phyloP scores from a whole-genome alignment of 257 asterid genomes.

The Anisodus acutangulus region DNA sequence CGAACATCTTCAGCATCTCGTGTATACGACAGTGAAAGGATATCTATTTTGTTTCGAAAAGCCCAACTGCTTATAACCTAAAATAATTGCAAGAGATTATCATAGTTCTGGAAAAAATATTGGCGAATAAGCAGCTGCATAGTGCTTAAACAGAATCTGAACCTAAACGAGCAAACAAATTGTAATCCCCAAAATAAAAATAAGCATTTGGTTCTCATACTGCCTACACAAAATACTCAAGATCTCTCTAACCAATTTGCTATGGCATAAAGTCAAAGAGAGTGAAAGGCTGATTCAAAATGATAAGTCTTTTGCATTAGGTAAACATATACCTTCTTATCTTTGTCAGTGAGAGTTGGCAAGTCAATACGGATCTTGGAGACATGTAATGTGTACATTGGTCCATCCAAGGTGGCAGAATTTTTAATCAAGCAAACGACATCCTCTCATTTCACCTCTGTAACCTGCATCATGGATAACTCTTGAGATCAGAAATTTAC shows the following conservation, averaged over 20 bases:
- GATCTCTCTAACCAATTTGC: neutral
- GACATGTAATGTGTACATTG: conserved; percentile 86
- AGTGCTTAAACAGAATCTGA: conserved; percentile 12
- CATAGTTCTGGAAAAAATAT: neutral
- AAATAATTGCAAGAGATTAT: conserved; percentile 27
- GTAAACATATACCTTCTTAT: conserved; percentile 69
- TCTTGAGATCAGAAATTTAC: neutral
- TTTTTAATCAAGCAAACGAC: conserved; percentile 80
- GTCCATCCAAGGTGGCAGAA: conserved; percentile 88
- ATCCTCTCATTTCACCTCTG: conserved; percentile 70
- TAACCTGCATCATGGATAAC: conserved; percentile 54
- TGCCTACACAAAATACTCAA: conserved; percentile 11
- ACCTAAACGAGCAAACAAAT: neutral
- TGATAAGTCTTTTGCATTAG: conserved; percentile 8
- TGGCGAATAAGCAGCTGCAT: neutral
- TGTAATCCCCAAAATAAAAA: neutral
- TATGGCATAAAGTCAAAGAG: neutral
- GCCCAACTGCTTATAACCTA: conserved; percentile 96
- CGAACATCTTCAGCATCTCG: conserved; percentile 94
- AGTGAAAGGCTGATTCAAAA: neutral
- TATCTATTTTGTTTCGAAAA: conserved; percentile 80
- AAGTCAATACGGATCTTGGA: conserved; percentile 85
- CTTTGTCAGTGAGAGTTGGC: conserved; percentile 83
- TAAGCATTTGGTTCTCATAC: neutral
- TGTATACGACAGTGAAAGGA: conserved; percentile 83